Evolutionary conservation across 2,329 filamentous ascomycete genomes (phyloP), one percentile per base, ranked within the genome.

Genomic region (Diaporthe humulicola): DNA sequence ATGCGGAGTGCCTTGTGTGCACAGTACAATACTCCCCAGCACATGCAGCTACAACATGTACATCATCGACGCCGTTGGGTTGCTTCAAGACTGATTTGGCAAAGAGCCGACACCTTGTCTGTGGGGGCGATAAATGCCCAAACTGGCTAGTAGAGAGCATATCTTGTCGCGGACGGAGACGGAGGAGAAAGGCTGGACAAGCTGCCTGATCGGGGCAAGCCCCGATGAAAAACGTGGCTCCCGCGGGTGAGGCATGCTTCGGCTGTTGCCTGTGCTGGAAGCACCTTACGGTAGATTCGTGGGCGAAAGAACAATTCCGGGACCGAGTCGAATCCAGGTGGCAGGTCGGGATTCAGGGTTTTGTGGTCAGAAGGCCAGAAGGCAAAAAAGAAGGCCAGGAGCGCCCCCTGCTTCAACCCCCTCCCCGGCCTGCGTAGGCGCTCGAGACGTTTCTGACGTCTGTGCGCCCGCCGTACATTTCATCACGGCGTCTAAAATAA

Each of bases 401-500:
- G n/a, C 22, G 58, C 38, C 36, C 58, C 58, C 58, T 52, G 48
- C 3, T 12, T 12, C 30, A 4, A 33, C 45, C 64, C 48, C 30
- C 4, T 40, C 17, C n/a, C 33, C 48, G 4, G 12, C 48, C 64
- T 25, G 64, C 33, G 33, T 52, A 52, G 45, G 30, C 48, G 64
- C 48, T 52, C 45, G 61, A 66, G 64, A 69, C 22, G 64, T 54
- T 40, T 54, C 64, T 54, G 64, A 19, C 45, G 64, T 69, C 64
- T 69, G 64, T 69, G 64, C 64, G 64, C 64, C 2, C 45, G 22
- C 28, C 52, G 64, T 69, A 69, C n/a, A 69, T 69, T 69, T 69
- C 64, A 69, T 54, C 64, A 69, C 64, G 64, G 64, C 33, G 48
- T 69, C 45, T 69, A 69, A 69, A 69, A 69, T 69, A 69, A 69